These are phyloP conservation scores for Podospora sp. DNA, from an alignment of 495 filamentous ascomycete species.

Conservation along the genomic window DNA sequence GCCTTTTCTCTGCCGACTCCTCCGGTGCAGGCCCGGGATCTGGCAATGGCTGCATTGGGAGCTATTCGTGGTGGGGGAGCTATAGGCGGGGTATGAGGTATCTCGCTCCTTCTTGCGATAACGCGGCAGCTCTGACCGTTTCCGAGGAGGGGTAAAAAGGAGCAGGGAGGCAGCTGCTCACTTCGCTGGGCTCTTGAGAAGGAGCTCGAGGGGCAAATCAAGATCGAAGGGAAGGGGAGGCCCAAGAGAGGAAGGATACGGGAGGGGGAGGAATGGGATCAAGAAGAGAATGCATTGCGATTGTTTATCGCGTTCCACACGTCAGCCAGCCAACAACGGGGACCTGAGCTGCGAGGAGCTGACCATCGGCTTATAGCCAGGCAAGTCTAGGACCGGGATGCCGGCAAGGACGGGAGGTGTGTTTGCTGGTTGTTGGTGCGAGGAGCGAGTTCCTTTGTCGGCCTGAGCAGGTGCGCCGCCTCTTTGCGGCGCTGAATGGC, in stretches of 20 bases:
- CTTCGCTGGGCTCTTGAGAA: too few relatives aligned
- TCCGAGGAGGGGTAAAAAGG: neutral
- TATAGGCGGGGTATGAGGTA: neutral
- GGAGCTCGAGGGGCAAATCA: too few relatives aligned
- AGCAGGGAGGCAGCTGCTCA: neutral
- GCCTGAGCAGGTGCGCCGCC: neutral
- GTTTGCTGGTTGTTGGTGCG: neutral
- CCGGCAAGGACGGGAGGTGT: neutral
- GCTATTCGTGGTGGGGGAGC: neutral
- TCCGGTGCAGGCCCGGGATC: neutral
- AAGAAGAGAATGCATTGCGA: neutral
- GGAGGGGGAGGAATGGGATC: neutral
- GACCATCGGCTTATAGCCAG: neutral
- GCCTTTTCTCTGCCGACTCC: neutral
- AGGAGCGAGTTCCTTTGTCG: neutral
- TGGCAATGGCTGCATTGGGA: constrained; percentile 1
- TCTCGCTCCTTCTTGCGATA: neutral
- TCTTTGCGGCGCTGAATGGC: neutral
- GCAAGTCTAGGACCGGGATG: neutral
- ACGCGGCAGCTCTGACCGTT: neutral
- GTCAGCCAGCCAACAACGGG: neutral
- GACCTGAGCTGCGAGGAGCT: neutral
- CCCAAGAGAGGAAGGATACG: neutral
- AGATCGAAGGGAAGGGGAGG: neutral
- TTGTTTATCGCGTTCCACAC: constrained; percentile 2